Evolutionary conservation across 2,329 filamentous ascomycete species (phyloP).

Genomic region (Colletotrichum sidae): DNA sequence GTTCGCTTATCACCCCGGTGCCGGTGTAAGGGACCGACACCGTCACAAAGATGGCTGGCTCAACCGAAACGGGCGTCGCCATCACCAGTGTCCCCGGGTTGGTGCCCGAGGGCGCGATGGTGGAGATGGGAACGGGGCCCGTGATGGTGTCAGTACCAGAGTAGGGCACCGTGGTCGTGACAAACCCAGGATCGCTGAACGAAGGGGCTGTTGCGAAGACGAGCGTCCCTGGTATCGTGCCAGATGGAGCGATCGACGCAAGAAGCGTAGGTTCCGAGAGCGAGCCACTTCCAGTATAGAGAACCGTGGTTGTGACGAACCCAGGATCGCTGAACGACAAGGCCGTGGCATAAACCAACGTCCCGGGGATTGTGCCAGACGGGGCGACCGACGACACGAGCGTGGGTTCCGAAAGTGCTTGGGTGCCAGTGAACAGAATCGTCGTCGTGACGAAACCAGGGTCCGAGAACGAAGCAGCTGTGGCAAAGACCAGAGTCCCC

Average conservation of each 20-base stretch:
- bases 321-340: background rate
- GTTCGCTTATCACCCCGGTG: no score
- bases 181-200: no score
- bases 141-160: no score
- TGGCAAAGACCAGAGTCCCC: conserved; percentile 23
- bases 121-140: no score
- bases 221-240: background rate
- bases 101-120: no score
- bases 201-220: no score
- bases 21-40: no score
- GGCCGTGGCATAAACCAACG: conserved; percentile 6
- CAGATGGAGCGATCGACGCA: background rate
- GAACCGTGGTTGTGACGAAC: conserved; percentile 2
- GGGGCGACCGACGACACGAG: conserved; percentile 3
- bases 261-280: background rate
- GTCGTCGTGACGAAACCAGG: conserved; percentile 1
- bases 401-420: background rate
- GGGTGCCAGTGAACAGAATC: background rate
- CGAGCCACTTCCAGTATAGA: conserved; percentile 1
- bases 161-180: conserved; percentile 6
- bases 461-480: background rate
- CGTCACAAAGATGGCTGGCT: no score
- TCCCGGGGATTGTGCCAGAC: conserved; percentile 17
- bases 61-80: no score
- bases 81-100: no score